These are phyloP conservation scores for Metschnikowia matae DNA, from an alignment of 805 yeast genomes.

Conservation along the genomic window DNA sequence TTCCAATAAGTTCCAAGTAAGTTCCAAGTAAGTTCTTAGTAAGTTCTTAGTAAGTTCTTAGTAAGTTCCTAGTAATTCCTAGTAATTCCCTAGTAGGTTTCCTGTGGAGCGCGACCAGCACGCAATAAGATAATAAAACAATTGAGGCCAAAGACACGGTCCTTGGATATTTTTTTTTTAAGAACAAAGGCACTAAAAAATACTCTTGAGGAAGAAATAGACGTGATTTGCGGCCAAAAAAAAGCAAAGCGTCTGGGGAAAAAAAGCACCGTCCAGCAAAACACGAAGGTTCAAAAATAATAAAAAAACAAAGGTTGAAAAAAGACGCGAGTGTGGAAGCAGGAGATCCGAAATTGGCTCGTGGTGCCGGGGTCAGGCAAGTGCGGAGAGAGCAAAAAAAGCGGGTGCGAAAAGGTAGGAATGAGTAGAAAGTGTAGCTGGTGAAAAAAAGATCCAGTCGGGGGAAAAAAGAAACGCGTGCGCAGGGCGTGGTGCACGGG, in stretches of 20 bases:
- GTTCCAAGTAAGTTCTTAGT: too few species aligned
- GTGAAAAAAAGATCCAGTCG: background rate
- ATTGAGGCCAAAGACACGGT: background rate
- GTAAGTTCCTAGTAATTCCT: too few species aligned
- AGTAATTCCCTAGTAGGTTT: too few species aligned
- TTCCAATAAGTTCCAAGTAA: too few species aligned
- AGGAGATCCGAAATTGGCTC: background rate
- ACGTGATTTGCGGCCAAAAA: background rate
- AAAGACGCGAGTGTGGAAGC: background rate
- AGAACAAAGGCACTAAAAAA: too few species aligned
- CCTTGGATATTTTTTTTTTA: background rate
- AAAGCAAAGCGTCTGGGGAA: background rate
- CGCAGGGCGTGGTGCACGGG: background rate
- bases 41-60: too few species aligned
- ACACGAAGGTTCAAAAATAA: too few species aligned
- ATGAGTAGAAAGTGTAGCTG: background rate
- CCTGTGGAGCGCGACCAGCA: background rate
- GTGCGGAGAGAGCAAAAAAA: background rate
- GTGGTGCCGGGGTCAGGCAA: background rate
- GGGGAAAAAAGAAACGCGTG: constrained; percentile 2
- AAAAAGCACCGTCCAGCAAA: too few species aligned
- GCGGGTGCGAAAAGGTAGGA: constrained; percentile 4
- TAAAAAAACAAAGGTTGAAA: too few species aligned
- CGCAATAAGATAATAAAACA: background rate
- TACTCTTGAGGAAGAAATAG: background rate